Conservation (phyloP, 192 early-diverging fungal species). For the Backusella morwellensis region DNA sequence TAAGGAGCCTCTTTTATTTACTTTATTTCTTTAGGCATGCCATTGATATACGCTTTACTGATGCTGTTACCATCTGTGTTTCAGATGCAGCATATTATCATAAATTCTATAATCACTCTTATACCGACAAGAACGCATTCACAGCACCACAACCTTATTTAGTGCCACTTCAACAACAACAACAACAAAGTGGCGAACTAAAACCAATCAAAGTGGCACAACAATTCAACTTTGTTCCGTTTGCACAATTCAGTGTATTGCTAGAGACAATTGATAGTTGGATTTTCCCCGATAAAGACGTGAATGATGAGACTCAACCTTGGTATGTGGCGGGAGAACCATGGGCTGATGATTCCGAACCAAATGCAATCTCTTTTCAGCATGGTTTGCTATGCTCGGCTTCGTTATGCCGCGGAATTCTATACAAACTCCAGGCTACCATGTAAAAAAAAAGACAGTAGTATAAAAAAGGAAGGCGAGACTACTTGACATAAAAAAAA, state of each 20-base stretch:
- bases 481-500: neutral
- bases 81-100: slow-evolving; percentile 31
- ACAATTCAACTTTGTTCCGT: slow-evolving; percentile 25
- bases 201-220: slow-evolving; percentile 23
- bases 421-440: slow-evolving; percentile 4
- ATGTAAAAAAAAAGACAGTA: neutral
- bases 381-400: slow-evolving; percentile 28
- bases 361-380: slow-evolving; percentile 18
- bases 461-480: neutral
- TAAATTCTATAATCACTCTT: slow-evolving; percentile 8
- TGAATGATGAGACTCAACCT: neutral
- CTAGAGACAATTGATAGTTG: slow-evolving; percentile 22
- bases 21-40: slow-evolving; percentile 20
- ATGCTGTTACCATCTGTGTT: slow-evolving; percentile 24
- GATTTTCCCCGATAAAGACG: slow-evolving; percentile 12
- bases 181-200: neutral
- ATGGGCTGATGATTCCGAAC: slow-evolving; percentile 12
- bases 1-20: no score
- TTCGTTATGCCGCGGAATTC: slow-evolving; percentile 12
- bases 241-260: slow-evolving; percentile 20
- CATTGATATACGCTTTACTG: slow-evolving; percentile 31
- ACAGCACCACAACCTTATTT: slow-evolving; percentile 14
- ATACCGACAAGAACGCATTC: neutral
- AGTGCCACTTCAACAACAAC: neutral
- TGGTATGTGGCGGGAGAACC: slow-evolving; percentile 13